A percentile compares a stretch with the other conserved stretches of the same genome.
phyloP scores from a whole-genome alignment of 768 basidiomycete species.

The Solioccasus polychromus region DNA sequence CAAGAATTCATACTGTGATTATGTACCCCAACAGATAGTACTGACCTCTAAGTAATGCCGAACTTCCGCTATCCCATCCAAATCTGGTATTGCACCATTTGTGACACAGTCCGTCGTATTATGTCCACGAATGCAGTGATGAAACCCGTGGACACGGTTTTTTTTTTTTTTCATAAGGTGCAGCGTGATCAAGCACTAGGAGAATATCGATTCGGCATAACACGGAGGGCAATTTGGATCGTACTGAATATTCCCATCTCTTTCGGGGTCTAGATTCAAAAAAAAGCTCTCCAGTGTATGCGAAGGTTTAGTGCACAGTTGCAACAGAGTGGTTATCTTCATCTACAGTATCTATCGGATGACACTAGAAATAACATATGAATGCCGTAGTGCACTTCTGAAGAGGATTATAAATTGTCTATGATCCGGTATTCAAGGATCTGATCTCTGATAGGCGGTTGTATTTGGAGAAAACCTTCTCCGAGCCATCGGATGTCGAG shows the following conservation, averaged over 20 bases:
- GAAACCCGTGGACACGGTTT: background rate
- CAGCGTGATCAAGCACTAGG: background rate
- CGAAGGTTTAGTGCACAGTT: background rate
- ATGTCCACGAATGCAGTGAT: background rate
- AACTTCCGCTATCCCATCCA: background rate
- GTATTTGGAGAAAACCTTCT: background rate
- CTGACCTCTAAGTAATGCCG: background rate
- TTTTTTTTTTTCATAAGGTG: background rate
- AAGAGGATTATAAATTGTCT: background rate
- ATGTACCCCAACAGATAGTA: background rate
- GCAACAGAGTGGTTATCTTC: background rate
- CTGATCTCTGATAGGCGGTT: background rate
- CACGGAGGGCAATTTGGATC: background rate
- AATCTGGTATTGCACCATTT: background rate
- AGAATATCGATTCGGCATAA: background rate
- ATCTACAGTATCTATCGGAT: background rate
- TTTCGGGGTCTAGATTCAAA: background rate
- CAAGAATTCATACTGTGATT: background rate
- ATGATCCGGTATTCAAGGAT: background rate
- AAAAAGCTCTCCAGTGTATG: background rate
- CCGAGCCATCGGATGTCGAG: background rate
- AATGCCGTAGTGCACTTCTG: background rate
- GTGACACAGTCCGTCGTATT: background rate
- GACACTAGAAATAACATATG: background rate
- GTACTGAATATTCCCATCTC: background rate